Base-by-base conservation (phyloP, 257 asterid genomes). In the Solanum virginianum region DNA sequence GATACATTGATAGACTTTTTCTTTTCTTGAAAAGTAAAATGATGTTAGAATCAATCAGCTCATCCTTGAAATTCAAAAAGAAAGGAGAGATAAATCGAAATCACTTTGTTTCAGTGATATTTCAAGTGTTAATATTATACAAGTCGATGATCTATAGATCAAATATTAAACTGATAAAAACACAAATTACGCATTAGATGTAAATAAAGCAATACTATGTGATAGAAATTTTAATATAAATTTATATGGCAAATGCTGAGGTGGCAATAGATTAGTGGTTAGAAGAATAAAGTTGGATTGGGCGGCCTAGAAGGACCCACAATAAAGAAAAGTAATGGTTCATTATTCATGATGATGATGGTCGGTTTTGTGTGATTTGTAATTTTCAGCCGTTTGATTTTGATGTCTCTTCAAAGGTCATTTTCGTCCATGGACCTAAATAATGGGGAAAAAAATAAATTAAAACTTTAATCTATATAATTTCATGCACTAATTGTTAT, bases 311-410 rank as follows among this genome's bases (percentile, higher is more conserved):
- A 20, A 47, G 84, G 75, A 39, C 18, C 54, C 41, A 81, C 49
- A 45, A 14, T 8, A 14, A 12, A 51, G 45, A 15, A 75, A 49
- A 75, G 59, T 2, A 75, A 75, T 49, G 82, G 57, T 66, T 62
- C 81, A 47, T 86, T 80, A 80, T 80, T 72, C 47, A 20, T 89
- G 79, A 84, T 83, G 24, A 54, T 80, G 13, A 82, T 83, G 92
- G 94, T 84, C 92, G 94, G 94, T 88, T 87, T 87, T 65, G 20
- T 68, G 16, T 84, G 89, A 81, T 45, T 88, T 69, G 87, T 62
- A 86, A 43, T 77, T 15, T 59, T 16, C 15, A 9, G 49, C 63
- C 7, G 49, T 84, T 24, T 88, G 89, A 89, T 87, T 87, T 86
- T 85, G 85, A 89, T 45, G 49, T 47, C 80, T 85, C 57, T 8